Evolutionary conservation across 2,329 filamentous ascomycete genomes (phyloP).

Genomic region (Fusarium devonianum): DNA sequence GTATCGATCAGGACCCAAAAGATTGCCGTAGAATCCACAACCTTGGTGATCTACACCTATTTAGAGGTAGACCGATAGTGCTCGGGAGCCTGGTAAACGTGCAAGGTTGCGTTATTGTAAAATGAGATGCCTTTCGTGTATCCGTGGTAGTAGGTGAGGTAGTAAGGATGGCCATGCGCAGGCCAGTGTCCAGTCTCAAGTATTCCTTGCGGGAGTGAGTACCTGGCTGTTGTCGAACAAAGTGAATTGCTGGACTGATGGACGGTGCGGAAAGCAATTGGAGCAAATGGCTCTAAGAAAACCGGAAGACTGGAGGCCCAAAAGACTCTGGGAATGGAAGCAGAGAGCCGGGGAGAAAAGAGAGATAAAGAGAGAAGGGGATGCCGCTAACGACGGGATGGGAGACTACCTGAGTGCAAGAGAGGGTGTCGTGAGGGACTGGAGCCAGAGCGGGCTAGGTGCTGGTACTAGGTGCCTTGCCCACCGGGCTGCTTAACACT

Average conservation of each 20-base stretch:
- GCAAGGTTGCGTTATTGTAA: constrained; percentile 6
- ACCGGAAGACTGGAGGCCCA: constrained; percentile 19
- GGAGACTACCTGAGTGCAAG: constrained; percentile 17
- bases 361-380: constrained; percentile 11
- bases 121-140: constrained; percentile 12
- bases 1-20: constrained; percentile 25
- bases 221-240: background rate
- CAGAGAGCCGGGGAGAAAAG: constrained; percentile 16
- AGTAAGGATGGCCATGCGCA: constrained; percentile 2
- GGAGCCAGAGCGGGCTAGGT: constrained; percentile 13
- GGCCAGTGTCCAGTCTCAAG: constrained; percentile 5
- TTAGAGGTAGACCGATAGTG: constrained; percentile 12
- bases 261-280: constrained; percentile 21
- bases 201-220: no score
- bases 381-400: constrained; percentile 23
- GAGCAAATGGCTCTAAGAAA: constrained; percentile 23
- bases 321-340: constrained; percentile 18
- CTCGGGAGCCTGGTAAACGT: constrained; percentile 8
- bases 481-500: no score
- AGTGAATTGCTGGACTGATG: background rate
- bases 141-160: background rate
- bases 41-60: constrained; percentile 13
- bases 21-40: constrained; percentile 10
- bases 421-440: constrained; percentile 26
- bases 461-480: constrained; percentile 10